Conservation (phyloP, 2,329 filamentous ascomycete species). For the Botrytis fabae region DNA sequence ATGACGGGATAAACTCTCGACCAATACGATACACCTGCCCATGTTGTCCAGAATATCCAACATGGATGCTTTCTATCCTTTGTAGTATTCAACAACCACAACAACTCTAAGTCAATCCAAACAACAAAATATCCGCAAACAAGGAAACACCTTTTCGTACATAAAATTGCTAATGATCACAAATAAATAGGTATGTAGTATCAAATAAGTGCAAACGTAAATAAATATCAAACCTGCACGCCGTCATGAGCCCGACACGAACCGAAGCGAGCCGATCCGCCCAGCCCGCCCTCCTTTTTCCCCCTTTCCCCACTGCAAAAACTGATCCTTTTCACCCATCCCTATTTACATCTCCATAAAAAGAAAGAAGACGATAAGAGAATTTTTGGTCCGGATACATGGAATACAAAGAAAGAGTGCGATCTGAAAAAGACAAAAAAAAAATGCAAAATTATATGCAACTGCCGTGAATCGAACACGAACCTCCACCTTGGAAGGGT, state of each 20-base stretch:
- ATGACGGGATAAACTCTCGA: no score
- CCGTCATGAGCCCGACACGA: background rate
- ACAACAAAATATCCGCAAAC: background rate
- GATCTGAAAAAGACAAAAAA: background rate
- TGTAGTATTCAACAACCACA: background rate
- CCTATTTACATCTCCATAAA: background rate
- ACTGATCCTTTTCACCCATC: background rate
- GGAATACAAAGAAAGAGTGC: no score
- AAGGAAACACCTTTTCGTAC: background rate
- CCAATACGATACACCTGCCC: no score
- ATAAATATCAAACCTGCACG: background rate
- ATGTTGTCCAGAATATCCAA: no score
- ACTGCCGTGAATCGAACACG: slow-evolving; percentile 24
- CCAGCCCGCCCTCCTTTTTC: background rate
- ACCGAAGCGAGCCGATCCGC: background rate
- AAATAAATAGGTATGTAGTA: background rate
- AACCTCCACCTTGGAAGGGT: slow-evolving; percentile 25
- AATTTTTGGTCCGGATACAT: no score
- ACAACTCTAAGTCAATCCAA: no score
- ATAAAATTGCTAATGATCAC: background rate
- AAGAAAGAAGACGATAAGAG: no score
- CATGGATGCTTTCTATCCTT: no score
- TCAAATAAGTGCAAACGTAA: background rate
- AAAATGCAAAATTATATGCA: background rate
- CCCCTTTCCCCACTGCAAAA: background rate